phyloP scores from a whole-genome alignment of 2,329 filamentous ascomycete species.

The Talaromyces pinophilus region DNA sequence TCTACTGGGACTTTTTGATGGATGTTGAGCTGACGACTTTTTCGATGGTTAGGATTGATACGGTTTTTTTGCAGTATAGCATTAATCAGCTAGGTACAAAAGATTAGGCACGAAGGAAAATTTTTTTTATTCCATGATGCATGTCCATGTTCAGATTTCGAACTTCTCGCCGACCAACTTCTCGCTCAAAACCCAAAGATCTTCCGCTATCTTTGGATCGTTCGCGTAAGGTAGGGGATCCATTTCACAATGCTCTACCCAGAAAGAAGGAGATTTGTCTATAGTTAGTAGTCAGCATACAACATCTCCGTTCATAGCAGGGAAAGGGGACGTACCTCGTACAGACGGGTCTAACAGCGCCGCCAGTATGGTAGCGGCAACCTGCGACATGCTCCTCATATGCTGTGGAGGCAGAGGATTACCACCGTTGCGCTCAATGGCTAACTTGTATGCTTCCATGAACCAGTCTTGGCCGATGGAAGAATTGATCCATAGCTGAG shows the following conservation, averaged over 20 bases:
- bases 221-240: not conserved
- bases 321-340: not conserved
- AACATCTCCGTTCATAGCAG: not conserved
- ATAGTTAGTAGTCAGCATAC: not conserved
- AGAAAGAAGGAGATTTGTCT: not conserved
- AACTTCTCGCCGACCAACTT: not conserved
- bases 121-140: not conserved
- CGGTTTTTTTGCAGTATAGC: constrained; percentile 20
- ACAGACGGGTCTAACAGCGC: not conserved
- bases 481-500: not conserved
- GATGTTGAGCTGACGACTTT: not conserved
- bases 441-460: not conserved
- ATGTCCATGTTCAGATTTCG: not conserved
- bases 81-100: not conserved
- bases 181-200: not conserved
- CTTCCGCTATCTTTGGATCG: not conserved
- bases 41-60: not conserved
- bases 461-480: not conserved
- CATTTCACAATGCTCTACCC: not conserved
- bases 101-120: not conserved
- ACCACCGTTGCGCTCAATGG: not conserved
- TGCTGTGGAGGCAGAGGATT: not conserved
- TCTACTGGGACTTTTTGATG: not conserved
- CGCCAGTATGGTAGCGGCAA: not conserved
- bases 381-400: not conserved